phyloP scores from a whole-genome alignment of 2,329 filamentous ascomycete genomes.

The Colletotrichum orbiculare region DNA sequence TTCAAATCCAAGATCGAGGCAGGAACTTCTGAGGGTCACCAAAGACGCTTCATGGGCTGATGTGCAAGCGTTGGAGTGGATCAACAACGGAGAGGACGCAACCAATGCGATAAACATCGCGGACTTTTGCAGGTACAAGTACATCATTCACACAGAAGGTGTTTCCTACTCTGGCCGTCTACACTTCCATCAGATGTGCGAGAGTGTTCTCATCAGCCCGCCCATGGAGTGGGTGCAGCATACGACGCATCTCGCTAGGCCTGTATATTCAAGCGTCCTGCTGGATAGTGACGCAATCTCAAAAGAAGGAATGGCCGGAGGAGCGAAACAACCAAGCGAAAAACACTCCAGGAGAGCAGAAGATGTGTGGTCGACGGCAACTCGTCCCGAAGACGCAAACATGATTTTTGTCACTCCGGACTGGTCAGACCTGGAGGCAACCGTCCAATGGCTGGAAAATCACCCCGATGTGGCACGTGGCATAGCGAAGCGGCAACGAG shows the following conservation, averaged over 20 bases:
- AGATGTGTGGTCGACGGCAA: conserved; percentile 52
- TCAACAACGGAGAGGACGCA: conserved; percentile 45
- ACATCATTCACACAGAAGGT: conserved; percentile 64
- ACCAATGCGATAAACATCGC: conserved; percentile 59
- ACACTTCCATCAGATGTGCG: conserved; percentile 62
- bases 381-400: conserved; percentile 52
- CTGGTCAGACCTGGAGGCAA: conserved; percentile 62
- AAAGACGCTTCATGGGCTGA: conserved; percentile 58
- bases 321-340: not conserved
- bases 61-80: conserved; percentile 55
- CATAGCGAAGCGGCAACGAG: conserved; percentile 60
- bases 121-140: conserved; percentile 63
- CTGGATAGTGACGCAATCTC: conserved; percentile 2
- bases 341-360: conserved; percentile 10
- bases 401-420: conserved; percentile 62
- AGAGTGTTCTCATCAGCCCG: conserved; percentile 58
- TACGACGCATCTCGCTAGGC: conserved; percentile 58
- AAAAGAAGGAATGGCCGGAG: too few species aligned
- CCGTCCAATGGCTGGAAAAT: conserved; percentile 56
- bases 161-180: conserved; percentile 64
- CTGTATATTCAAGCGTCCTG: conserved; percentile 53
- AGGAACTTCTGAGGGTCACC: conserved; percentile 51
- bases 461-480: conserved; percentile 56
- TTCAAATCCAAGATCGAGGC: conserved; percentile 50
- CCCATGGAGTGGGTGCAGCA: conserved; percentile 62